Percentiles rank a stretch among this genome's conserved stretches.
These are phyloP conservation scores for Samsoniella hepiali DNA, from an alignment of 2,329 filamentous ascomycete species.

Conservation along the genomic window DNA sequence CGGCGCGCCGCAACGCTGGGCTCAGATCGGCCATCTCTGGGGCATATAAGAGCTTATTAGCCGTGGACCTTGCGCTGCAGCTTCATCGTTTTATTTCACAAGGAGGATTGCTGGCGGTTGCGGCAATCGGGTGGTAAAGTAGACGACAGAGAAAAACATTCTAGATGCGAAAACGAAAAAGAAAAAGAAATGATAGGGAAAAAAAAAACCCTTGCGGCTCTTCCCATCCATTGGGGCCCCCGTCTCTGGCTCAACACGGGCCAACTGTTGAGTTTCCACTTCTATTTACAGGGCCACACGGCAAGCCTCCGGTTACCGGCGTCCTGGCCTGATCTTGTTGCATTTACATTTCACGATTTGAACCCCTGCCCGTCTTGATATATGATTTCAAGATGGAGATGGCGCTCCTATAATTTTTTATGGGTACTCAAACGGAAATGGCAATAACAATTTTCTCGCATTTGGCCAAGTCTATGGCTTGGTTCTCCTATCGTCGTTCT, in stretches of 20 bases:
- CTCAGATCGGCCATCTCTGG: background rate
- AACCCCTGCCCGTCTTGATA: no score
- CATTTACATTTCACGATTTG: background rate
- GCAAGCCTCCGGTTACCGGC: background rate
- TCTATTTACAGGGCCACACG: background rate
- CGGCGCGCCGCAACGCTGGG: background rate
- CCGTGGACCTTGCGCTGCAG: no score
- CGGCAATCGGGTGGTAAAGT: background rate
- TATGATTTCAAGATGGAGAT: no score
- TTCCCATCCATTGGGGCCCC: constrained; percentile 6
- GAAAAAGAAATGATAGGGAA: background rate
- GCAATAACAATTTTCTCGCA: no score
- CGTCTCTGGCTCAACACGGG: constrained; percentile 4
- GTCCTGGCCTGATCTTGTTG: background rate
- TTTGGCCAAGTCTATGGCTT: no score
- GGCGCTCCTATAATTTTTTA: no score
- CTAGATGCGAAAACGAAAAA: constrained; percentile 8
- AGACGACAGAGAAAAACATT: background rate
- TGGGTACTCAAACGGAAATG: no score
- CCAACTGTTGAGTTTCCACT: background rate
- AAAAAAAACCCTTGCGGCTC: background rate
- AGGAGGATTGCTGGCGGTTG: no score
- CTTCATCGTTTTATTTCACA: no score
- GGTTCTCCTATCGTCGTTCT: no score
- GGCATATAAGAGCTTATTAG: background rate